Base-by-base conservation (phyloP, 192 early-diverging fungal species). In the Linderina pennispora region DNA sequence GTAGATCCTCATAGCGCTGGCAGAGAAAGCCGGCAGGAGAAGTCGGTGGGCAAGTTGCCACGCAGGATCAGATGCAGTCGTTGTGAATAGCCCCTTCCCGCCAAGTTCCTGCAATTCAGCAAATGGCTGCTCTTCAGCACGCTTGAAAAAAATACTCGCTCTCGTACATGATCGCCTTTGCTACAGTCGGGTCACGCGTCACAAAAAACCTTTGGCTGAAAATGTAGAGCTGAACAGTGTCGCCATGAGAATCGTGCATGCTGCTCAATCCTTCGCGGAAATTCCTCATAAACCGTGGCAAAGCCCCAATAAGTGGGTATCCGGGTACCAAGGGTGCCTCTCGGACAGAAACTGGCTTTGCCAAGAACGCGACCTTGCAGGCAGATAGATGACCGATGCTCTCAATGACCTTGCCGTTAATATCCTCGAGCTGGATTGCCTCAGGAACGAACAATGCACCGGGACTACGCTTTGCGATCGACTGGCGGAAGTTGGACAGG, bases 1-100 rank as follows among this genome's bases (percentile, higher is more conserved):
- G 45, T 75, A 75, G 1, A 39, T 37, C 31, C 60, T 63, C 37
- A 75, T 64, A 13, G 73, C 60, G 20, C 51, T 58, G 17, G 73
- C 56, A 6, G 48, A 41, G 41, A 82, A 82, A 5, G 77, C 75
- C 3, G 80, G 80, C 58, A 82, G 79, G 3, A 82, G 41, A 18
- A 82, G 42, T 45, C 75, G 75, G 49, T 82, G 80, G 7, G 69
- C 78, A 4, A 79, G 55, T 22, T 56, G 48, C 80, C 80, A 82
- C 19, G 77, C 64, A 20, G 64, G 61, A 20, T 58, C 56, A 19
- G 63, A 69, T 22, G 73, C 48, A 2, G 66, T 62, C 3, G 80
- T 82, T 5, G 28, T 31, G 28, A 31, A 31, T 11, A 31, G 28
- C 6, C 28, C 28, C 6, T 31, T 11, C 6, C 11, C 11, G 5